phyloP scores from a whole-genome alignment of 2,329 filamentous ascomycete species.

The Penicillium verrucosum region DNA sequence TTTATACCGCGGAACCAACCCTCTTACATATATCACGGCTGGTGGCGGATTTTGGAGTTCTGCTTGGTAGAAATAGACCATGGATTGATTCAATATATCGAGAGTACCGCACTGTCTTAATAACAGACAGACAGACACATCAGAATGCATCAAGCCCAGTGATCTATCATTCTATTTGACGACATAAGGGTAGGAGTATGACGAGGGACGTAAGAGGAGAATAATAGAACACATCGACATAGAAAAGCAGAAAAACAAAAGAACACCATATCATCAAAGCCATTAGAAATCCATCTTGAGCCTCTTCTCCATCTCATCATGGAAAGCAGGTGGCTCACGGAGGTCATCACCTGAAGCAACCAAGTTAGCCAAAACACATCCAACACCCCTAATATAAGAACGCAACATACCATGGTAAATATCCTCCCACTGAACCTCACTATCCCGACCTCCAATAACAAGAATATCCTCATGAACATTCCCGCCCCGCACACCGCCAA shows the following conservation, averaged over 20 bases:
- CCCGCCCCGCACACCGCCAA: constrained; percentile 57
- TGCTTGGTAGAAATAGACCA: not conserved
- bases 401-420: constrained; percentile 66
- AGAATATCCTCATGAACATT: constrained; percentile 89
- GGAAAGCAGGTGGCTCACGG: constrained; percentile 67
- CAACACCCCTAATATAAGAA: not conserved
- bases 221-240: constrained; percentile 16
- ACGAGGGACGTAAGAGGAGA: constrained; percentile 6
- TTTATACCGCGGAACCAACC: not conserved
- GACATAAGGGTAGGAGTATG: constrained; percentile 9
- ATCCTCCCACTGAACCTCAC: constrained; percentile 86
- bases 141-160: not conserved
- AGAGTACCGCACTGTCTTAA: not conserved
- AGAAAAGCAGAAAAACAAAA: constrained; percentile 10
- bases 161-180: constrained; percentile 19
- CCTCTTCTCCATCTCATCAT: constrained; percentile 92
- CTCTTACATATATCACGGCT: not conserved
- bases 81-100: constrained; percentile 10
- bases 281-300: constrained; percentile 65
- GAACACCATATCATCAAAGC: constrained; percentile 14
- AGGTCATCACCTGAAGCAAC: constrained; percentile 60
- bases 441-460: constrained; percentile 64
- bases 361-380: constrained; percentile 3
- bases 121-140: not conserved
- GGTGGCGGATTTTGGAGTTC: not conserved